A percentile compares a stretch with the other conserved stretches of the same genome.
phyloP scores from a whole-genome alignment of 352 stramenopile species.

The Phytophthora meadii region DNA sequence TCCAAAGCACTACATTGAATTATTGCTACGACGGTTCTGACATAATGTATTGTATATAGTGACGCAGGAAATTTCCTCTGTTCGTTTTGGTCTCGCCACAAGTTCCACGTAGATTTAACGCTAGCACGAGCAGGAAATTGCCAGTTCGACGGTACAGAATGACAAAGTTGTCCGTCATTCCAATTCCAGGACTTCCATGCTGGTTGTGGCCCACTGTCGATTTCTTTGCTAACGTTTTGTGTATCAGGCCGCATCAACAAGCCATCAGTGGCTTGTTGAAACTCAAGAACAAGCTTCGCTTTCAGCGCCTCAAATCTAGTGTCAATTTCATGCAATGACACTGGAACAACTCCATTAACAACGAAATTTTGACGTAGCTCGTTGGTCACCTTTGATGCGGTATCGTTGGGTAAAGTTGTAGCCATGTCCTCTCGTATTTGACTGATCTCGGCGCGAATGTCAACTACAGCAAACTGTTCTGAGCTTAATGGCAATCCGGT shows the following conservation, averaged over 20 bases:
- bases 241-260: too few relatives aligned
- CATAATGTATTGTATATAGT: too few relatives aligned
- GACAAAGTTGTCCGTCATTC: not conserved
- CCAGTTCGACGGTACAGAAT: not conserved
- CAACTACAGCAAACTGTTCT: not conserved
- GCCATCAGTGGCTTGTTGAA: too few relatives aligned
- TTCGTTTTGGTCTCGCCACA: not conserved
- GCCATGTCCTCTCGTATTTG: not conserved
- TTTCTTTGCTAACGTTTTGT: not conserved
- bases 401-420: not conserved
- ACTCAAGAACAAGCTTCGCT: too few relatives aligned
- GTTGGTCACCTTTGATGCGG: conserved; percentile 3
- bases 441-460: not conserved
- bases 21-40: too few relatives aligned
- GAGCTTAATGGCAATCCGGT: too few relatives aligned
- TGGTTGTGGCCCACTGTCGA: too few relatives aligned
- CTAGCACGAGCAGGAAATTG: too few relatives aligned
- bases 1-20: too few relatives aligned
- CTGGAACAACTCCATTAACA: conserved; percentile 2
- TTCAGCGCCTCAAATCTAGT: too few relatives aligned
- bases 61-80: too few relatives aligned
- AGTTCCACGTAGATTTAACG: too few relatives aligned
- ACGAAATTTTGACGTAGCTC: conserved; percentile 16
- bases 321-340: conserved; percentile 1
- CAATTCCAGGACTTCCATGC: not conserved